Evolutionary conservation across 148 eudicot genomes (phyloP), one percentile per base, ranked within the genome.

Genomic region (Salicornia ramosissima): DNA sequence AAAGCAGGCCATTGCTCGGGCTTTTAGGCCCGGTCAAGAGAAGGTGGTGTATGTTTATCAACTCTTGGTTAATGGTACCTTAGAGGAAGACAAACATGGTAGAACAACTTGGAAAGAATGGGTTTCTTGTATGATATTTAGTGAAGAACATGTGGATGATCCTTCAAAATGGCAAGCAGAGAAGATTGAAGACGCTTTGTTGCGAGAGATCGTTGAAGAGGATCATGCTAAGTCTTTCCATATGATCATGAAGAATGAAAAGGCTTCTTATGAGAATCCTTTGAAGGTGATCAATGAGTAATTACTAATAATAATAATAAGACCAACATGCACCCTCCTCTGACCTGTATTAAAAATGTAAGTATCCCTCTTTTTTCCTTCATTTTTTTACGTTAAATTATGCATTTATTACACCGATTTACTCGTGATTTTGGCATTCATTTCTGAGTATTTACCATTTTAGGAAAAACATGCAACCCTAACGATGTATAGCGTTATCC

Each of bases 81-180:
- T 94, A 60, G 99, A 94, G 64, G 99, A 94, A 49, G 99, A 94
- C 75, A 94, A 94, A 70, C 81, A 87, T 62, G 81, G 81, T 1
- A 70, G 93, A 46, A 94, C 99, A 1, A 87, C 99, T 1, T 94
- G 97, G 97, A 94, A 94, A 73, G 99, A 94, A 80, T 88, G 93
- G 97, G 89, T 94, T 28, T 94, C 99, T 10, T 85, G 95, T 71
- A 88, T 94, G 99, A 94, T 94, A 26, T 91, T 90, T 67, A 94
- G 99, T 39, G 96, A 94, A 75, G 99, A 90, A 40, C 84, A 74
- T 4, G 90, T 90, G 11, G 99, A 90, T 77, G 99, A 94, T 45
- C 97, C 96, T 49, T 94, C 99, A 1, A 84, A 84, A 49, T 87
- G 93, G 96, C 97, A 94, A 47, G 97, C 97, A 0, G 92, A 87